Percentiles rank a stretch among this genome's conserved stretches.
Evolutionary conservation across 345 rosid species (phyloP).

Genomic region (Capsella bursapastoris): DNA sequence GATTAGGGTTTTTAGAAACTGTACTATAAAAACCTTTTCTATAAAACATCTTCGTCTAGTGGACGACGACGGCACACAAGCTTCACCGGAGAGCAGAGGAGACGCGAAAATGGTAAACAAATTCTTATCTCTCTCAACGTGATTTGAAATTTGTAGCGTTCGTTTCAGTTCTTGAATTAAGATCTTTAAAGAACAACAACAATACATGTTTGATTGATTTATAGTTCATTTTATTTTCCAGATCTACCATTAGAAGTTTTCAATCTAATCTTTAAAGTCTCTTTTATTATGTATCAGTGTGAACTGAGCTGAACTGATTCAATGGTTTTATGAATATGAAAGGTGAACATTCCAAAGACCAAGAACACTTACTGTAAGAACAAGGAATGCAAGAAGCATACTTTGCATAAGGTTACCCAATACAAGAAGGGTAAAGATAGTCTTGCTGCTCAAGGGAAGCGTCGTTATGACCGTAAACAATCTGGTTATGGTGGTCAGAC

Average conservation of each 20-base stretch:
- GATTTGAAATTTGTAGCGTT: neutral
- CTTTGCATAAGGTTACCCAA: conserved; percentile 82
- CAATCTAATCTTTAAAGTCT: neutral
- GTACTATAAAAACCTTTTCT: conserved; percentile 22
- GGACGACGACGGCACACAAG: conserved; percentile 39
- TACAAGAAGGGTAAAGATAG: conserved; percentile 89
- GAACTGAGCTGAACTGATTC: neutral
- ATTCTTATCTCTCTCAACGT: neutral
- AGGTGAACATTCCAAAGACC: conserved; percentile 90
- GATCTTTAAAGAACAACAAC: neutral
- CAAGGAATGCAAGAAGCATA: conserved; percentile 83
- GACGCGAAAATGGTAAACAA: conserved; percentile 39
- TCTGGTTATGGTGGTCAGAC: conserved; percentile 92
- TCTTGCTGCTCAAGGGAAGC: conserved; percentile 82
- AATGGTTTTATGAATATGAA: neutral
- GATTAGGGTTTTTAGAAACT: conserved; percentile 18
- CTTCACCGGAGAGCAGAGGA: conserved; percentile 32
- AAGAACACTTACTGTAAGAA: conserved; percentile 85
- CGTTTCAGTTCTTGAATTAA: neutral
- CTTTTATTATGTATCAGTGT: neutral
- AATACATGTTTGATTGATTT: neutral
- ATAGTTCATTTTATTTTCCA: neutral
- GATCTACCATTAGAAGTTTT: neutral
- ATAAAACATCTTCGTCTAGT: neutral
- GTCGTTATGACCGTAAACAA: conserved; percentile 83